Conservation (phyloP, 805 yeast genomes). For the Lipomyces spencermartinsiae region DNA sequence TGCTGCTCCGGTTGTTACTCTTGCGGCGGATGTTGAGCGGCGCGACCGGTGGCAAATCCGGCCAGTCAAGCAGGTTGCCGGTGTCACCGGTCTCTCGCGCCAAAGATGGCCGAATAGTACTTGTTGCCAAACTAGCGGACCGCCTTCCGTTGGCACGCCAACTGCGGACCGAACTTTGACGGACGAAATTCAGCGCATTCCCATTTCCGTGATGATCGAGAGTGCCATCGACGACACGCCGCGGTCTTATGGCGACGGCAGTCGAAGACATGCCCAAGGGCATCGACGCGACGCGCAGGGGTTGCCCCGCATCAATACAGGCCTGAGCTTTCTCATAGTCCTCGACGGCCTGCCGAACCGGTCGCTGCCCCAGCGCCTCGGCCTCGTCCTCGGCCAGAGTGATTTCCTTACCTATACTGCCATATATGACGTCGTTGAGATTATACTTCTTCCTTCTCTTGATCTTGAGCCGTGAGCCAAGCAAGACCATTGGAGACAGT, state of each 20-base stretch:
- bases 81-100: background rate
- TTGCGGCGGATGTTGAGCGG: conserved; percentile 3
- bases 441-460: conserved; percentile 18
- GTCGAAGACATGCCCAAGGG: background rate
- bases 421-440: conserved; percentile 27
- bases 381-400: background rate
- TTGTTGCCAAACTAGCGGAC: background rate
- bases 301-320: background rate
- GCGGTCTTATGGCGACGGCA: background rate
- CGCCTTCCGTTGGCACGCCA: background rate
- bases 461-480: conserved; percentile 1
- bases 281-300: background rate
- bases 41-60: background rate
- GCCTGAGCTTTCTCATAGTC: background rate
- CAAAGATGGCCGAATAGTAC: background rate
- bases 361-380: background rate
- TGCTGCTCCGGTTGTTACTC: background rate
- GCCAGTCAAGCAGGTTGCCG: background rate
- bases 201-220: background rate
- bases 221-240: background rate
- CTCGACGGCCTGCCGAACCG: background rate
- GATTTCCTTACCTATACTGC: conserved; percentile 28
- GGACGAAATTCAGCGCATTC: background rate
- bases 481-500: background rate
- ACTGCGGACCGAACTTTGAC: background rate